Conservation (phyloP, 2,329 filamentous ascomycete genomes). For the Karstenula rhodostoma region DNA sequence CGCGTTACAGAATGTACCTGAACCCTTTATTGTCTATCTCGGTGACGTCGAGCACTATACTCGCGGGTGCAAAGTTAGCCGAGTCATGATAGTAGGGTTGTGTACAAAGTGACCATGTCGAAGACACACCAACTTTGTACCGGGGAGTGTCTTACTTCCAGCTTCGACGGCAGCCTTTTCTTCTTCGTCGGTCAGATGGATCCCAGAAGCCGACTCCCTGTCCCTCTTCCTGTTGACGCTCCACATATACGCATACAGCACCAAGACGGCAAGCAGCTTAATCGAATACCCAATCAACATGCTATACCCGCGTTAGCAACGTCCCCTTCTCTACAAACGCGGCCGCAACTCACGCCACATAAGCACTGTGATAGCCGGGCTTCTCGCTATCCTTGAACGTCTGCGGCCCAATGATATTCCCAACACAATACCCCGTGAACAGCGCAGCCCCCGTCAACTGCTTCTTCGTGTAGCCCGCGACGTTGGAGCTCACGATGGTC, state of each 20-base stretch:
- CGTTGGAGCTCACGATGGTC: conserved; percentile 62
- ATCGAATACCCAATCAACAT: conserved; percentile 65
- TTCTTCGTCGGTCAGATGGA: conserved; percentile 47
- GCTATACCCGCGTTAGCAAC: conserved; percentile 33
- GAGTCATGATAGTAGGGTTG: too few relatives aligned
- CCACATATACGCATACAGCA: conserved; percentile 65
- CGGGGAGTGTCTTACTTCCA: too few relatives aligned
- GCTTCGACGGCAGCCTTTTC: conserved; percentile 62
- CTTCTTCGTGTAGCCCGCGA: conserved; percentile 65
- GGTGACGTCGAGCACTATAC: conserved; percentile 65
- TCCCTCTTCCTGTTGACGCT: conserved; percentile 63
- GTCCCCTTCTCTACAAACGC: neutral
- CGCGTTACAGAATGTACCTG: conserved; percentile 57
- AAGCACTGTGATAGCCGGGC: conserved; percentile 59
- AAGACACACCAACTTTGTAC: too few relatives aligned
- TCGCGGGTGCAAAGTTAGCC: too few relatives aligned
- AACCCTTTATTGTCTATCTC: conserved; percentile 65
- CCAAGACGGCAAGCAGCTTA: conserved; percentile 59
- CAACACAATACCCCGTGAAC: conserved; percentile 63
- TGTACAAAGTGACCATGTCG: too few relatives aligned
- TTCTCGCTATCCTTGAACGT: conserved; percentile 61
- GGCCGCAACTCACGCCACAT: conserved; percentile 52
- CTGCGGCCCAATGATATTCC: conserved; percentile 64
- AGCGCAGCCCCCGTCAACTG: conserved; percentile 60
- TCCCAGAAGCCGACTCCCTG: conserved; percentile 51